These are phyloP conservation scores for Amyloporia xantha DNA, from an alignment of 768 basidiomycete genomes.

Conservation along the genomic window DNA sequence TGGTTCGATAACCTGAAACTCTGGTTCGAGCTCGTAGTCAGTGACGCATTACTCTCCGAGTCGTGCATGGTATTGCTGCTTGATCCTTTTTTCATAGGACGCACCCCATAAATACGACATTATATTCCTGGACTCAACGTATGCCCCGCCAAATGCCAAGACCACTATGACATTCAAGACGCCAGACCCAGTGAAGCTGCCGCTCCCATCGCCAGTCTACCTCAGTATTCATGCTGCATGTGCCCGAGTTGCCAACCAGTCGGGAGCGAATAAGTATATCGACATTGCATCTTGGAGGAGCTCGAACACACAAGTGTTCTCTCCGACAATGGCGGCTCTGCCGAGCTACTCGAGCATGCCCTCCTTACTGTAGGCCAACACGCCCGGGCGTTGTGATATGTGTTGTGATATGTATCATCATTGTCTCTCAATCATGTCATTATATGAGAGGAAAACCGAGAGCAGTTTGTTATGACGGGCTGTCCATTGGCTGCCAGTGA, in stretches of 20 bases:
- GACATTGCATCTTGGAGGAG: background rate
- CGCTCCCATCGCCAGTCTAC: background rate
- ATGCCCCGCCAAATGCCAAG: background rate
- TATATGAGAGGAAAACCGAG: too few species aligned
- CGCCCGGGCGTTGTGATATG: background rate
- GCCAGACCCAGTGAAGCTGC: background rate
- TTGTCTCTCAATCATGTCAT: too few species aligned
- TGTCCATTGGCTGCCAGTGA: too few species aligned
- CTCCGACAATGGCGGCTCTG: background rate
- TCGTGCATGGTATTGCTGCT: background rate
- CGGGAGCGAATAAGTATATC: background rate
- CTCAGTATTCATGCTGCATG: background rate
- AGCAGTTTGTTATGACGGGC: too few species aligned
- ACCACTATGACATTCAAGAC: background rate
- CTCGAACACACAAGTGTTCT: background rate
- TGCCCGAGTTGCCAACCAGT: background rate
- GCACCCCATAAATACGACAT: background rate
- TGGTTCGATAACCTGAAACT: background rate
- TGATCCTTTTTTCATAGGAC: background rate
- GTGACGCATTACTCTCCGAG: background rate
- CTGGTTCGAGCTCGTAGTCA: background rate
- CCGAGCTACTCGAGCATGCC: background rate
- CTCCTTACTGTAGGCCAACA: background rate
- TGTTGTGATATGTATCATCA: background rate
- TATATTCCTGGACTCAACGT: background rate